Percentiles rank a stretch among this genome's conserved stretches.
phyloP scores from a whole-genome alignment of 2,329 filamentous ascomycete genomes.

The Aspergillus sp. region DNA sequence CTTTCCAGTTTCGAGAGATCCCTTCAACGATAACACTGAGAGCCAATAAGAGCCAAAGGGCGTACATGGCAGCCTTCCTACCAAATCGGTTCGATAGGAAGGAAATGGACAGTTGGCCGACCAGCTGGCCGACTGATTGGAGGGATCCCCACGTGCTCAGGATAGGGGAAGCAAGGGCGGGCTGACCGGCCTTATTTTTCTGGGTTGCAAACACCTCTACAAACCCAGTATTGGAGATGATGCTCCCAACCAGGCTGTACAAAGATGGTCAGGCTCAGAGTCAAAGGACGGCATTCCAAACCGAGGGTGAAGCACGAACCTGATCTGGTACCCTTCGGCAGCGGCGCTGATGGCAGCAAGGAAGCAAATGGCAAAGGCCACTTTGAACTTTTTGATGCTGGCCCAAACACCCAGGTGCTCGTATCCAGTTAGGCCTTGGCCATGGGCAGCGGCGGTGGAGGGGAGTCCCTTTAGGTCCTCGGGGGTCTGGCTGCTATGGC shows the following conservation, averaged over 20 bases:
- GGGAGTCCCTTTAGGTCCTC: too few species aligned
- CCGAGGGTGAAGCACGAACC: not conserved
- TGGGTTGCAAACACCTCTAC: constrained; percentile 16
- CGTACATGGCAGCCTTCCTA: constrained; percentile 14
- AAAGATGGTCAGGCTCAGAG: too few species aligned
- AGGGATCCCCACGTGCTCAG: constrained; percentile 18
- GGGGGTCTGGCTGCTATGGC: too few species aligned
- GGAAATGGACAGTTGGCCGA: constrained; percentile 15
- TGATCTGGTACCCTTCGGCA: constrained; percentile 19
- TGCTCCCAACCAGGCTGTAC: constrained; percentile 3
- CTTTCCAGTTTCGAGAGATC: constrained; percentile 1
- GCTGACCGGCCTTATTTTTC: not conserved
- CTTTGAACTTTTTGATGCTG: constrained; percentile 11
- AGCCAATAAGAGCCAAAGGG: constrained; percentile 13
- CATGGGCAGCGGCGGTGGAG: constrained; percentile 3
- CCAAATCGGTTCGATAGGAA: constrained; percentile 19
- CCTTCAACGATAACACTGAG: constrained; percentile 14
- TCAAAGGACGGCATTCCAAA: not conserved
- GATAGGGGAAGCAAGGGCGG: constrained; percentile 16
- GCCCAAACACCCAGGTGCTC: constrained; percentile 8
- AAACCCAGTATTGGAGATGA: constrained; percentile 18
- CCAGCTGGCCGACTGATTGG: constrained; percentile 15
- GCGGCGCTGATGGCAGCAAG: constrained; percentile 18
- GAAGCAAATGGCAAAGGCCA: constrained; percentile 5
- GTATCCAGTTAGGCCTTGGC: constrained; percentile 12